A percentile compares a stretch with the other conserved stretches of the same genome.
These are phyloP conservation scores for Secale cereale DNA, from an alignment of 176 grass and related monocot genomes.

Conservation along the genomic window DNA sequence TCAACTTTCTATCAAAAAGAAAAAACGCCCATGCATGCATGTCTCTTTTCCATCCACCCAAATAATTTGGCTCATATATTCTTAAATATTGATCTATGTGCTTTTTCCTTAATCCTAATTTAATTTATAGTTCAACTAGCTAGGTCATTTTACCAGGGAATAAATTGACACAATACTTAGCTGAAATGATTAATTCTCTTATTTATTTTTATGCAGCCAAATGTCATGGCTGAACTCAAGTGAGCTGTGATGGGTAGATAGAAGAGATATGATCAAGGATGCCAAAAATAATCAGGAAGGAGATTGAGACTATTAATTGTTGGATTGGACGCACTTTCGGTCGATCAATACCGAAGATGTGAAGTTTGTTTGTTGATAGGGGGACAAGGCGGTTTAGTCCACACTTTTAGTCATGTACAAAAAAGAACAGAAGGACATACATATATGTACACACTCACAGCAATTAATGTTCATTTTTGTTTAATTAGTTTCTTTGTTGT, in stretches of 20 bases:
- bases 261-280: slow-evolving; percentile 10
- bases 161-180: background rate
- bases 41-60: background rate
- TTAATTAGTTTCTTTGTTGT: slow-evolving; percentile 1
- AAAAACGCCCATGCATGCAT: background rate
- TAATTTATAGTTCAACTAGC: background rate
- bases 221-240: slow-evolving; percentile 54
- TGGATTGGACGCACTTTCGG: slow-evolving; percentile 25
- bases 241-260: slow-evolving; percentile 7
- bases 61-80: background rate
- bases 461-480: slow-evolving; percentile 19
- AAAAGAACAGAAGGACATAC: slow-evolving; percentile 16
- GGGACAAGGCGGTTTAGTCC: slow-evolving; percentile 14
- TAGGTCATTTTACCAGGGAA: background rate
- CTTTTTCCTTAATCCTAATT: background rate
- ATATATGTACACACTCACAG: slow-evolving; percentile 37
- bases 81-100: background rate
- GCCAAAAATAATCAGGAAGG: background rate
- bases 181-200: background rate
- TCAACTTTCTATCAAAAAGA: background rate
- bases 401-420: slow-evolving; percentile 42
- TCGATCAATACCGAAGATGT: slow-evolving; percentile 11
- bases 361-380: slow-evolving; percentile 46
- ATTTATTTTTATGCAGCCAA: slow-evolving; percentile 42
- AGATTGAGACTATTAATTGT: background rate